These are phyloP conservation scores for Ballota nigra DNA, from an alignment of 257 asterid species.

Conservation along the genomic window DNA sequence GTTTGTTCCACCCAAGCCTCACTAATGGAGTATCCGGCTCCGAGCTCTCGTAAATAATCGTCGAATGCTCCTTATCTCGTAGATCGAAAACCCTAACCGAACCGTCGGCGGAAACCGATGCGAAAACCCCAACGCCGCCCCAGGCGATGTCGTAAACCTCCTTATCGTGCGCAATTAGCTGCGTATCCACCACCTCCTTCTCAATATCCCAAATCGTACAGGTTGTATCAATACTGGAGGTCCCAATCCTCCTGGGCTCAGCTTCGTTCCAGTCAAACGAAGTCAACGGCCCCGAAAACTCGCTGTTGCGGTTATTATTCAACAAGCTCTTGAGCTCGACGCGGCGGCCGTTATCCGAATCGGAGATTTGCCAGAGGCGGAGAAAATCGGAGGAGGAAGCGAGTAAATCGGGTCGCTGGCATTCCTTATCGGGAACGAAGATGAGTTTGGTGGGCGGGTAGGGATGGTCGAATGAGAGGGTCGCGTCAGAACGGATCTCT, in stretches of 20 bases:
- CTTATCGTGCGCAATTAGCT: constrained; percentile 94
- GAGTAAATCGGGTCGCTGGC: constrained; percentile 83
- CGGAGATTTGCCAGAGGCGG: constrained; percentile 81
- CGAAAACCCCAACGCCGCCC: constrained; percentile 99
- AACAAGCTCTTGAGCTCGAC: constrained; percentile 70
- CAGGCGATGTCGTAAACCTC: constrained; percentile 98
- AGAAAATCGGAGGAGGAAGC: constrained; percentile 91
- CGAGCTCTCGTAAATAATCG: constrained; percentile 91
- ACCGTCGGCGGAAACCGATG: constrained; percentile 94
- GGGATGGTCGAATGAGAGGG: constrained; percentile 88
- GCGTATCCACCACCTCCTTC: constrained; percentile 91
- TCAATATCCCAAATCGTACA: constrained; percentile 98
- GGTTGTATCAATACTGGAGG: constrained; percentile 89
- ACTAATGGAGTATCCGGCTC: constrained; percentile 93
- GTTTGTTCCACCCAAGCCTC: constrained; percentile 94
- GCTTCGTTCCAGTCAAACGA: constrained; percentile 99
- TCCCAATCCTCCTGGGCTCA: constrained; percentile 91
- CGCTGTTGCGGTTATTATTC: constrained; percentile 80
- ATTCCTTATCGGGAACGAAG: constrained; percentile 89
- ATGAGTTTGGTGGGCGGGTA: constrained; percentile 91
- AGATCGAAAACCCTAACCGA: constrained; percentile 96
- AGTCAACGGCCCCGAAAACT: constrained; percentile 84
- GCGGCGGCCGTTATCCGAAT: constrained; percentile 44
- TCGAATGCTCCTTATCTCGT: constrained; percentile 95
- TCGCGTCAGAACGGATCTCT: constrained; percentile 76